Base-by-base conservation (phyloP, 2,329 filamentous ascomycete genomes). In the Aspergillus ochraceus region DNA sequence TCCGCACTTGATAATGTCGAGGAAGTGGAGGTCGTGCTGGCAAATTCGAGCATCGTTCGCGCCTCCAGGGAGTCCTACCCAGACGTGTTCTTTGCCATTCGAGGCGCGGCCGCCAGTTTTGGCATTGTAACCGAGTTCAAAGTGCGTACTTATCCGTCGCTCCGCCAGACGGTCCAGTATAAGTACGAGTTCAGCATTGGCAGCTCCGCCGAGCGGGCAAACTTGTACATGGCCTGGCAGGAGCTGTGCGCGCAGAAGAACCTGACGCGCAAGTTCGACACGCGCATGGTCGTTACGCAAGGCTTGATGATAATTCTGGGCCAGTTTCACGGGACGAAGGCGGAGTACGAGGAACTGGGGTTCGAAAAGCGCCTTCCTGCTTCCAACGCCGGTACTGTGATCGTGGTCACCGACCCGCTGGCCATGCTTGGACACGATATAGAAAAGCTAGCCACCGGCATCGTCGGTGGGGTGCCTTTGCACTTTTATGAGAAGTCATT, bases 321-420 rank as follows among this genome's bases (percentile, higher is more conserved):
- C 2, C 87, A 84, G 0, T 89, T 85, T 65, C 89, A 86, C 68
- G 87, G 87, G 20, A 84, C 83, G 0, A 72, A 83, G 47, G 77
- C 75, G 0, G 86, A 89, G 68, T 89, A 81, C 65, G 68, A 82
- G 6, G 79, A 78, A 3, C 55, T 76, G 2, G 61, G 70, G 1
- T 50, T 76, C 4, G 67, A 65, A 6, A 62, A 61, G 4, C 61
- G 66, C 5, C 72, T 76, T 30, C 67, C 71, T 0, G 61, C 52
- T 14, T 51, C 59, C 3, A 58, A 59, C 6, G 60, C 64, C 14
- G 59, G 54, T 5, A 70, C 54, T 24, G 64, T 66, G 9, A 54
- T 69, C 4, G 68, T 73, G 5, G 66, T 74, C 45, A 59, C 67
- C 9, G 69, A 72, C 58, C 72, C 68, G 68, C 63, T 73, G 4